Base-by-base conservation (phyloP, 2,329 filamentous ascomycete genomes). In the Botryotinia globosa region DNA sequence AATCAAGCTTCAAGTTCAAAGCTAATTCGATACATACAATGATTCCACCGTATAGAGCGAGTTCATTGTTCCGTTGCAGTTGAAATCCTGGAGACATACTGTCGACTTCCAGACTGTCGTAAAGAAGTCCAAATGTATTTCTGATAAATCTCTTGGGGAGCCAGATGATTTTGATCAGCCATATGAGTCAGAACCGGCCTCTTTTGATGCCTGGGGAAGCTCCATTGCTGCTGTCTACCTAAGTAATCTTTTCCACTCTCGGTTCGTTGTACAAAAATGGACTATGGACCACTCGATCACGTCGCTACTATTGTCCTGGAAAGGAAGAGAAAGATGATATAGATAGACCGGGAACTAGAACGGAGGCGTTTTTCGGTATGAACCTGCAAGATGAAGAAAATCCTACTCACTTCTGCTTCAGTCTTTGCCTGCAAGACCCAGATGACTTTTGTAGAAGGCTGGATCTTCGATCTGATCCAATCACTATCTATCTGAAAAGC, bases 401-500 rank as follows among this genome's bases (percentile, higher is more conserved):
- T 32, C 56, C 25, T 67, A 75, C 83, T 75, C 82, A 90, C 88
- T 81, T 89, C 85, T 22, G 81, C 79, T 51, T 89, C 85, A 71
- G 83, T 82, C 7, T 82, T 82, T 5, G 88, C 88, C 78, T 85
- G 89, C 2, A 88, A 85, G 59, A 90, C 80, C 72, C 92, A 84
- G 34, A 89, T 77, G n/a, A 93, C 82, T 76, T 88, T 90, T 0
- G 91, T 93, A 71, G 81, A 85, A 18, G 75, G 77, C 74, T 93
- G 85, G 42, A 97, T 81, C 80, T 96, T 97, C 20, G 72, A 70
- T 25, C 58, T 66, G 12, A 80, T 71, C 79, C 79, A 80, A 42
- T 91, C 87, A 22, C 91, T 87, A 75, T 98, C 91, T 90, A 93
- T 96, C 80, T 95, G 89, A 77, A 92, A 98, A 0, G 95, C 93